Evolutionary conservation across 106 monocot genomes (phyloP).

Genomic region (Triglochin maritima): DNA sequence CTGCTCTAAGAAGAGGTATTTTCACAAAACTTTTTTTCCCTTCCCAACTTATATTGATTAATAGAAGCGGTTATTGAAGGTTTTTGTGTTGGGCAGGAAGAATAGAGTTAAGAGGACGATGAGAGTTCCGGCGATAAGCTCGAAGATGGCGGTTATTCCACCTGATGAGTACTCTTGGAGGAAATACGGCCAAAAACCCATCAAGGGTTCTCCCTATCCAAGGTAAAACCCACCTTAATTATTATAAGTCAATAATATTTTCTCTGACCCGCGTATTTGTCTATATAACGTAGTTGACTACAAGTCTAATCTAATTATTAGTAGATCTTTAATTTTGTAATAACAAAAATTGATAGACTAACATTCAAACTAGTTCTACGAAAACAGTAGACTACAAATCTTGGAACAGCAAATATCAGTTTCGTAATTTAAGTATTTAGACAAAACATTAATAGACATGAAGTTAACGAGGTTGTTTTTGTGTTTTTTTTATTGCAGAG

Average conservation of each 20-base stretch:
- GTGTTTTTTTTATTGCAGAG: constrained; percentile 20
- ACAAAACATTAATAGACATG: too few relatives aligned
- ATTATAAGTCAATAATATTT: too few relatives aligned
- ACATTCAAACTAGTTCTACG: too few relatives aligned
- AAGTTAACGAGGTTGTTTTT: neutral
- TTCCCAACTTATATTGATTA: neutral
- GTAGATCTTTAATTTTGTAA: too few relatives aligned
- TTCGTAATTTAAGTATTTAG: too few relatives aligned
- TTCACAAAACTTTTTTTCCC: neutral
- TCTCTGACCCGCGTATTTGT: neutral
- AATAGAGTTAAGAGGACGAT: constrained; percentile 46
- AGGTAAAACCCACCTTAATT: constrained; percentile 23
- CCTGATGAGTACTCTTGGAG: constrained; percentile 77
- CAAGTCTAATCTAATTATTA: too few relatives aligned
- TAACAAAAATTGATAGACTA: too few relatives aligned
- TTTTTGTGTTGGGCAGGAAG: constrained; percentile 27
- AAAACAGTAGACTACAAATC: too few relatives aligned
- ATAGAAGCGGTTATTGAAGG: neutral
- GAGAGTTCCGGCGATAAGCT: constrained; percentile 63
- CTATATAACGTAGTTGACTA: too few relatives aligned
- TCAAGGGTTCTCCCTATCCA: constrained; percentile 84
- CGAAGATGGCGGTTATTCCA: constrained; percentile 64
- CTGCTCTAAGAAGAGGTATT: constrained; percentile 76
- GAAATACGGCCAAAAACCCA: constrained; percentile 85
- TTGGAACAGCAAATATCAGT: too few relatives aligned